A percentile compares a stretch with the other conserved stretches of the same genome.
Conservation (phyloP, 1,284 basidiomycete species). For the Malassezia furfur region DNA sequence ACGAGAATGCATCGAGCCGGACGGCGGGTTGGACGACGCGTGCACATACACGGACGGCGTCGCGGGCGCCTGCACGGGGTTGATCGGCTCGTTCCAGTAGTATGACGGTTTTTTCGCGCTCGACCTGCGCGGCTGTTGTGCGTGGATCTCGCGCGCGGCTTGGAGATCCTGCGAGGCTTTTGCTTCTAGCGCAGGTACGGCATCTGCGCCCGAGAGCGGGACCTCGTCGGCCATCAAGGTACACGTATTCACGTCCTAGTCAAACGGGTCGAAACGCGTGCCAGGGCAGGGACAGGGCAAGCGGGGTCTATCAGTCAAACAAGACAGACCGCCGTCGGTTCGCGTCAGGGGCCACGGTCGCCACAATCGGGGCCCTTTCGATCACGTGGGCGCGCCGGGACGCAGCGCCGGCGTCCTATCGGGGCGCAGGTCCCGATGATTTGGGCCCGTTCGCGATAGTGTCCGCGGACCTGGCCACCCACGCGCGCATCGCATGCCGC, state of each 20-base stretch:
- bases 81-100: not conserved
- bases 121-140: not conserved
- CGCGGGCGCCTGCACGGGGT: too few relatives aligned
- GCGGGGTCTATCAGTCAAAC: not conserved
- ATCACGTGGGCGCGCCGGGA: not conserved
- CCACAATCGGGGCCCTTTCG: not conserved
- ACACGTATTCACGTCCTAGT: not conserved
- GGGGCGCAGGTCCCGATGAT: too few relatives aligned
- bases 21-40: not conserved
- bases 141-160: not conserved
- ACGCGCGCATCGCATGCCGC: too few relatives aligned
- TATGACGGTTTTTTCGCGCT: not conserved
- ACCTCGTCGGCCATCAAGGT: not conserved
- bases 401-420: too few relatives aligned
- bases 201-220: not conserved
- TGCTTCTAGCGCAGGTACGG: not conserved
- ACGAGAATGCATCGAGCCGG: constrained; percentile 1
- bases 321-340: not conserved
- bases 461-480: too few relatives aligned
- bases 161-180: constrained; percentile 2
- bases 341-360: not conserved
- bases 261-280: not conserved
- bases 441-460: too few relatives aligned
- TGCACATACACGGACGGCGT: not conserved
- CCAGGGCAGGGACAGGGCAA: not conserved